Evolutionary conservation across 2,329 filamentous ascomycete species (phyloP).

Genomic region (Fusarium newnesense): DNA sequence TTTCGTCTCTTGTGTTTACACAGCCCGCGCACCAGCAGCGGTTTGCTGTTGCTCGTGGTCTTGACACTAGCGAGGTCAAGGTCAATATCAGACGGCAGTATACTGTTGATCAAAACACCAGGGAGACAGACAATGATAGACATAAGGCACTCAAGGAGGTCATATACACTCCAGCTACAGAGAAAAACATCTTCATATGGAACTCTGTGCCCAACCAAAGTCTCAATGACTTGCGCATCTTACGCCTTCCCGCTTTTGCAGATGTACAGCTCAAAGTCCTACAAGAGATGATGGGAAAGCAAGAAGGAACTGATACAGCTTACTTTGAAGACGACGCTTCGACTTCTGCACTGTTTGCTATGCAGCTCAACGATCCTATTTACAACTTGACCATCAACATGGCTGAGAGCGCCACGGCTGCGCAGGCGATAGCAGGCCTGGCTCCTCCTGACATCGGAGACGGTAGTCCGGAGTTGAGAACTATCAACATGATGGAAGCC

Average conservation of each 20-base stretch:
- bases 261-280: background rate
- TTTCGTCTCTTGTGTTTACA: background rate
- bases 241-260: background rate
- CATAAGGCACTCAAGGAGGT: background rate
- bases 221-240: background rate
- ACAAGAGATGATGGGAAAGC: background rate
- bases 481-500: background rate
- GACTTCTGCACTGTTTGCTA: background rate
- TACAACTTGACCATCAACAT: slow-evolving; percentile 2
- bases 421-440: background rate
- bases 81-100: background rate
- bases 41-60: background rate
- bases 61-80: background rate
- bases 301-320: background rate
- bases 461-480: background rate
- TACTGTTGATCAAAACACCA: background rate
- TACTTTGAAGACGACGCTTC: background rate
- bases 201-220: background rate
- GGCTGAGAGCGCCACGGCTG: background rate
- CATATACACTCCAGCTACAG: background rate
- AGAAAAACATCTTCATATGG: background rate
- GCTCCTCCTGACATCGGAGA: background rate
- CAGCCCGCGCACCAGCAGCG: background rate
- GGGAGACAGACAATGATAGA: background rate
- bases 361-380: slow-evolving; percentile 6